Conservation (phyloP, 352 stramenopile species). For the Sclerospora graminicola region DNA sequence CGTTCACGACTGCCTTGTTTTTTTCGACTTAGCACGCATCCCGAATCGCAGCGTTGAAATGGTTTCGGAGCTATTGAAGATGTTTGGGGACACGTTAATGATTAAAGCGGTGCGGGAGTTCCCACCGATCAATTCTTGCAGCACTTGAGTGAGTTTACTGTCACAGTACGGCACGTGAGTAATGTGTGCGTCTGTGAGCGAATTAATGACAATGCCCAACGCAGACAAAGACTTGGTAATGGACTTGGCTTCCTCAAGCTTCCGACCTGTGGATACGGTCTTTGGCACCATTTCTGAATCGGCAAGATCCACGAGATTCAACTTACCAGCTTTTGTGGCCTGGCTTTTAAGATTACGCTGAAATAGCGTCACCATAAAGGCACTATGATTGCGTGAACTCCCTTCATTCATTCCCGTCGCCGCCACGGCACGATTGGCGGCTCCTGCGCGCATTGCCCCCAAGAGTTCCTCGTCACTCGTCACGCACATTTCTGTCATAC, state of each 20-base stretch:
- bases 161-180: constrained; percentile 86
- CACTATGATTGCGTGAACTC: constrained; percentile 83
- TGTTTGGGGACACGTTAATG: constrained; percentile 86
- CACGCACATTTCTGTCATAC: constrained; percentile 90
- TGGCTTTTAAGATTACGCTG: constrained; percentile 84
- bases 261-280: constrained; percentile 80
- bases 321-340: constrained; percentile 81
- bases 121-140: constrained; percentile 90
- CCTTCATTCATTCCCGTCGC: constrained; percentile 93
- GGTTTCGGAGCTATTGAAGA: constrained; percentile 87
- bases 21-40: constrained; percentile 89
- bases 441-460: constrained; percentile 71
- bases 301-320: constrained; percentile 91
- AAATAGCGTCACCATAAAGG: constrained; percentile 88
- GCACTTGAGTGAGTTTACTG: constrained; percentile 86
- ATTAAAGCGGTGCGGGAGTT: constrained; percentile 92
- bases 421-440: constrained; percentile 75
- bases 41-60: constrained; percentile 89
- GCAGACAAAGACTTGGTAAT: constrained; percentile 94
- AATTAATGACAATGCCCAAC: constrained; percentile 92
- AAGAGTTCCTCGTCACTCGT: constrained; percentile 86
- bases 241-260: constrained; percentile 92
- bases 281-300: constrained; percentile 93
- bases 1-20: constrained; percentile 92
- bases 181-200: constrained; percentile 72